Conservation (phyloP, 2,329 filamentous ascomycete species). For the Botrytis medusae region DNA sequence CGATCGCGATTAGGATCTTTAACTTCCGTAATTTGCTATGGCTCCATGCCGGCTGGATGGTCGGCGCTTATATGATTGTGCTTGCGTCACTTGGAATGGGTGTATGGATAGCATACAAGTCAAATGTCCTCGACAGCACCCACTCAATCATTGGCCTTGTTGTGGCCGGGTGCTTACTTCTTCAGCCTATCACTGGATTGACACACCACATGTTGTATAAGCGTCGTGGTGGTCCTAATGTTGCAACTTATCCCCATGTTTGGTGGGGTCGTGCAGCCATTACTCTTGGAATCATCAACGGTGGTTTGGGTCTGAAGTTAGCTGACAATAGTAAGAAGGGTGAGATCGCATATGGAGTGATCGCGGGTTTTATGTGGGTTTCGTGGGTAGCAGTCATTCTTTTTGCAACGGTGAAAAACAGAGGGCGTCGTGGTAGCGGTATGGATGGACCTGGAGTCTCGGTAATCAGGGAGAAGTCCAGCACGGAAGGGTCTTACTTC, state of each 20-base stretch:
- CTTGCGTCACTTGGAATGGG: conserved; percentile 60
- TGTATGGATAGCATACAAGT: conserved; percentile 43
- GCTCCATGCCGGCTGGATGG: conserved; percentile 58
- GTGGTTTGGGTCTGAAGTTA: conserved; percentile 59
- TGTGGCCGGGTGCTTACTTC: conserved; percentile 51
- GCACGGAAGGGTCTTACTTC: conserved; percentile 4
- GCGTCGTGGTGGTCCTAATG: conserved; percentile 45
- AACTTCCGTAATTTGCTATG: conserved; percentile 46
- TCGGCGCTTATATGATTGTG: conserved; percentile 54
- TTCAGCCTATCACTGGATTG: conserved; percentile 59
- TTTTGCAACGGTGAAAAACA: conserved; percentile 21
- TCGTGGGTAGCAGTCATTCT: conserved; percentile 45
- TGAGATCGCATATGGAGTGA: conserved; percentile 55
- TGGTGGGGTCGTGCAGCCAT: conserved; percentile 62
- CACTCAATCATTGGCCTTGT: conserved; percentile 59
- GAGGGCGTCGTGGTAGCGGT: not conserved
- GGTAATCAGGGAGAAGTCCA: not conserved
- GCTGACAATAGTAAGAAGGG: conserved; percentile 44
- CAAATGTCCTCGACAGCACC: conserved; percentile 20
- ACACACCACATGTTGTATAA: conserved; percentile 57
- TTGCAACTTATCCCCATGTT: conserved; percentile 54
- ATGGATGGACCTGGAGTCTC: not conserved
- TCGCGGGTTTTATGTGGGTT: conserved; percentile 52
- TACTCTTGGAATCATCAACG: conserved; percentile 61
- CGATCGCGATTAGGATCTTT: conserved; percentile 60